Conservation (phyloP, 768 basidiomycete species). For the Agaricus blazei region DNA sequence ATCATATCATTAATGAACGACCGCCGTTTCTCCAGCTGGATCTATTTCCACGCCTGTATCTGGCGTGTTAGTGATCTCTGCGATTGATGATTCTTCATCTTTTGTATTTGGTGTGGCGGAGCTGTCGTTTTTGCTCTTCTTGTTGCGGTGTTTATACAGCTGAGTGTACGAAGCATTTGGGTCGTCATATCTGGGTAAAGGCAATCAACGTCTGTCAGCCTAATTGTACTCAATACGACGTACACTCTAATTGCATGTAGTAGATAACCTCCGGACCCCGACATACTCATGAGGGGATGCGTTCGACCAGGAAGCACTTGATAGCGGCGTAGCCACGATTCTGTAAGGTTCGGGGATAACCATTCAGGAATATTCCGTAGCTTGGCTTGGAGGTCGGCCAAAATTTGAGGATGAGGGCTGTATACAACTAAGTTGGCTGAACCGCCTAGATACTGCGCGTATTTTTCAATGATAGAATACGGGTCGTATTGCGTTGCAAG, state of each 20-base stretch:
- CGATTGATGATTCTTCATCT: not conserved
- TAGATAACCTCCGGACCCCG: conserved; percentile 85
- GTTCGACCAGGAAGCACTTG: conserved; percentile 94
- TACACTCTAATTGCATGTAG: conserved; percentile 87
- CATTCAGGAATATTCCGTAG: conserved; percentile 63
- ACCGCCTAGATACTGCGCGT: conserved; percentile 76
- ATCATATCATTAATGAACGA: not conserved
- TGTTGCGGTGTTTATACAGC: conserved; percentile 40
- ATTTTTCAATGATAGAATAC: conserved; percentile 66
- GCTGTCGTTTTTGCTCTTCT: conserved; percentile 23
- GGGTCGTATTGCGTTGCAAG: conserved; percentile 85
- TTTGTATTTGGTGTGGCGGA: conserved; percentile 4
- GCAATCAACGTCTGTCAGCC: not conserved
- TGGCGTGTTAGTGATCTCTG: not conserved
- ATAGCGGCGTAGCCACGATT: conserved; percentile 85
- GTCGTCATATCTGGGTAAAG: conserved; percentile 53
- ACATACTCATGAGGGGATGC: conserved; percentile 90
- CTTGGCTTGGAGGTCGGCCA: conserved; percentile 72
- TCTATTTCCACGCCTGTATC: not conserved
- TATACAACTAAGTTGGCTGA: conserved; percentile 86
- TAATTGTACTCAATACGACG: conserved; percentile 4
- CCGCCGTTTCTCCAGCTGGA: not conserved
- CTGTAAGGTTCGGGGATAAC: conserved; percentile 76
- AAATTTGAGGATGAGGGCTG: conserved; percentile 62
- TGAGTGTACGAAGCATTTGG: conserved; percentile 52